These are phyloP conservation scores for Calonectria pauciramosa DNA, from an alignment of 2,329 filamentous ascomycete genomes.

Conservation along the genomic window DNA sequence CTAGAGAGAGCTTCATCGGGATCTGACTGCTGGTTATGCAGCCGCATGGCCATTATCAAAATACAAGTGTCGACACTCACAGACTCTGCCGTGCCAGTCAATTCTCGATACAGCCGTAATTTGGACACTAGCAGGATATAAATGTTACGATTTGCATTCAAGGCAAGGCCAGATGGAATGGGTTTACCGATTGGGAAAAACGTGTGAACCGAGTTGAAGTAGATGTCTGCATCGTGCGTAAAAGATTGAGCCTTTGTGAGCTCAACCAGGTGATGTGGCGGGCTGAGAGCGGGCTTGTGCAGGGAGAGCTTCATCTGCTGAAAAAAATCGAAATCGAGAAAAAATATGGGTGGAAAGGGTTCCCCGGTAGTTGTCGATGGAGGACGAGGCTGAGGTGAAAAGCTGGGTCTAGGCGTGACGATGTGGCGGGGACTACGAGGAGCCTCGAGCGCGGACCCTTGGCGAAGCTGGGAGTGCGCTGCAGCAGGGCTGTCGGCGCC, in stretches of 20 bases:
- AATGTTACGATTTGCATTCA: too few relatives aligned
- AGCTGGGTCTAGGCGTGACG: neutral
- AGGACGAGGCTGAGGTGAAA: too few relatives aligned
- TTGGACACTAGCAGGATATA: slow-evolving; percentile 2
- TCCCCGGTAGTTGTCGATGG: neutral
- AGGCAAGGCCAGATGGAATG: too few relatives aligned
- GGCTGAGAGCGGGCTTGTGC: neutral
- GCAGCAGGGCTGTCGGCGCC: neutral
- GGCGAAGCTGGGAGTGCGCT: neutral
- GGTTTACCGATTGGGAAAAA: slow-evolving; percentile 15
- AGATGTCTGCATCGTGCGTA: neutral
- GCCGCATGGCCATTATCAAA: slow-evolving; percentile 62
- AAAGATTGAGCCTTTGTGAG: neutral
- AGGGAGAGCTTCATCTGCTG: neutral
- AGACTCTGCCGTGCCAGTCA: neutral
- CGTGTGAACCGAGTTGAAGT: slow-evolving; percentile 10
- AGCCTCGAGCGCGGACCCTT: too few relatives aligned
- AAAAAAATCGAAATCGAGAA: slow-evolving; percentile 3
- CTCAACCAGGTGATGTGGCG: neutral
- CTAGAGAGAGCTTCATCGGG: neutral
- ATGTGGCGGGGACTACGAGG: too few relatives aligned
- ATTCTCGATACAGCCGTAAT: slow-evolving; percentile 7
- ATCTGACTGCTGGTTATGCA: slow-evolving; percentile 47
- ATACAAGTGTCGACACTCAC: neutral
- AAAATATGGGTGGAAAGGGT: neutral